These are phyloP conservation scores for Monosporascus sp. DNA, from an alignment of 2,329 filamentous ascomycete species.

Conservation along the genomic window DNA sequence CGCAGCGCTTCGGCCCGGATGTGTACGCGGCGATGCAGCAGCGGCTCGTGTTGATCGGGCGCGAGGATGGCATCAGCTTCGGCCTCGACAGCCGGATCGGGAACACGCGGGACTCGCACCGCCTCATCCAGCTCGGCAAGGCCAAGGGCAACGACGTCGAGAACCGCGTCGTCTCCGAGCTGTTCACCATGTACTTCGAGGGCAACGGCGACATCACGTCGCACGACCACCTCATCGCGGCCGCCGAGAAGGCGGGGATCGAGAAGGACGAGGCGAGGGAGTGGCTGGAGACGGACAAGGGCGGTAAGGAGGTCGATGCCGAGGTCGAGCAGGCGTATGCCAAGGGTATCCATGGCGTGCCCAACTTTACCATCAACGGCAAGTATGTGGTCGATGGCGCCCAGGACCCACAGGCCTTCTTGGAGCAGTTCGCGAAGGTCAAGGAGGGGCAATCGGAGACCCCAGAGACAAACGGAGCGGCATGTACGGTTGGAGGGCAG, in stretches of 20 bases:
- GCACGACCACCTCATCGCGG: conserved; percentile 38
- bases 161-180: conserved; percentile 51
- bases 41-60: conserved; percentile 54
- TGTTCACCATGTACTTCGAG: conserved; percentile 57
- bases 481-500: not conserved
- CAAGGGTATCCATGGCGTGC: conserved; percentile 53
- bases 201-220: conserved; percentile 54
- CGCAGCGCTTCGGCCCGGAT: conserved; percentile 60
- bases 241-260: conserved; percentile 45
- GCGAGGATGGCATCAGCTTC: conserved; percentile 66
- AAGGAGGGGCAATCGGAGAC: conserved; percentile 10
- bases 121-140: conserved; percentile 66
- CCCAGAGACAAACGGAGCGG: not conserved
- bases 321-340: conserved; percentile 43
- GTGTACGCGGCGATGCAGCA: conserved; percentile 52
- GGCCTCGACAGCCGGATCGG: conserved; percentile 66
- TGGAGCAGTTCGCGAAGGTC: conserved; percentile 55
- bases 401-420: conserved; percentile 57
- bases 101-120: conserved; percentile 74
- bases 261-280: conserved; percentile 41
- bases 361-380: conserved; percentile 62
- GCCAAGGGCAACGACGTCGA: conserved; percentile 42
- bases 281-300: conserved; percentile 24
- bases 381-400: conserved; percentile 59
- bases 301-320: conserved; percentile 43